Evolutionary conservation across 2,329 filamentous ascomycete genomes (phyloP), one percentile per base, ranked within the genome.

Genomic region (Fusarium succisae): DNA sequence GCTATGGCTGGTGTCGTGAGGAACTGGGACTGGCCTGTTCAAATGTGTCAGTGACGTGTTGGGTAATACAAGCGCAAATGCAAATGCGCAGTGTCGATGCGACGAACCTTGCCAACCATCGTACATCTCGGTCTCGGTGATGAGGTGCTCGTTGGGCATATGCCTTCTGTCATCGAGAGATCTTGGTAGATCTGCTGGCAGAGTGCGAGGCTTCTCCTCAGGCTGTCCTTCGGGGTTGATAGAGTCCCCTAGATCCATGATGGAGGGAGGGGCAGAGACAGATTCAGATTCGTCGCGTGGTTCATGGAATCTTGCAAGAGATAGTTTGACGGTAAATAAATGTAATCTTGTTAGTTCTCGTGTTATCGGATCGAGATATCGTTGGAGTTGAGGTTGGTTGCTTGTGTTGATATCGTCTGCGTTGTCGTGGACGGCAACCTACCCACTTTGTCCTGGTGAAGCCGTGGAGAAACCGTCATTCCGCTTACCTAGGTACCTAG

Each of bases 41-140:
- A 57, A 57, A 62, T 56, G 47, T 53, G 77, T 81, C 66, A 82
- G 78, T 76, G 43, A 71, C 69, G 69, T 73, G 74, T 61, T 72
- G 63, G 51, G 68, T 55, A 44, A 65, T 74, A 69, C 51, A 69
- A 61, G 63, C 74, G 73, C 74, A 74, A 26, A 35, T 39, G 58
- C 57, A 72, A 30, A 41, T 38, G 56, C 55, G 58, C 55, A 57
- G 70, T 66, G 60, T 64, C 57, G 63, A 69, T 61, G 67, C 66
- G 41, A 84, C 86, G 71, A 76, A 87, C 96, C 96, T 91, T 98
- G 95, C 96, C 96, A 99, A 77, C 94, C 96, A 88, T 99, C 96
- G 82, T 98, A 99, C 86, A 98, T 94, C 86, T 98, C 96, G 45
- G 95, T 98, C 86, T 98, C 96, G 44, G 88, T 87, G 63, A 93